These are phyloP conservation scores for Scytalidium lignicola DNA, from an alignment of 2,329 filamentous ascomycete genomes.

Conservation along the genomic window DNA sequence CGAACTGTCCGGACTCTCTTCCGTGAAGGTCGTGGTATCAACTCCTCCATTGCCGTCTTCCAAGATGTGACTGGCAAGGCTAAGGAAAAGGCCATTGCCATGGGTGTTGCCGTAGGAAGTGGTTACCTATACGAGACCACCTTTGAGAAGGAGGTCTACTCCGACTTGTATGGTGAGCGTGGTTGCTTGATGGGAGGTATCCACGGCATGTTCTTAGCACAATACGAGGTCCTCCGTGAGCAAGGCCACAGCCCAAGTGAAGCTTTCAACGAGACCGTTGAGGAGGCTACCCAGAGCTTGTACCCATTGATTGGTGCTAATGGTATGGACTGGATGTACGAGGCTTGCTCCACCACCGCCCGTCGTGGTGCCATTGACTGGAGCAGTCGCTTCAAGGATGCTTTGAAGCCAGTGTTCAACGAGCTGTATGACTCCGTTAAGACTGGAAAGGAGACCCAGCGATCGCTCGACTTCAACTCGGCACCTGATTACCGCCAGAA, in stretches of 20 bases:
- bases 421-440: conserved; percentile 90
- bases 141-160: conserved; percentile 99
- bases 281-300: conserved; percentile 96
- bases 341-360: conserved; percentile 97
- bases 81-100: conserved; percentile 93
- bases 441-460: conserved; percentile 89
- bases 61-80: conserved; percentile 98
- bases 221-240: conserved; percentile 99
- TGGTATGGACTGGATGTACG: conserved; percentile 99
- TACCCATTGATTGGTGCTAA: conserved; percentile 97
- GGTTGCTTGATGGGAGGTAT: conserved; percentile 99
- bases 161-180: conserved; percentile 98
- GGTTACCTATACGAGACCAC: conserved; percentile 99
- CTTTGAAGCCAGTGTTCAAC: conserved; percentile 98
- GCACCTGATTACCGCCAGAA: conserved; percentile 94
- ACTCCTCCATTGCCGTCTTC: conserved; percentile 97
- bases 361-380: conserved; percentile 98
- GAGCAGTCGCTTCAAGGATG: conserved; percentile 95
- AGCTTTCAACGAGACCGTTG: conserved; percentile 99
- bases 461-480: conserved; percentile 95
- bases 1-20: conserved; percentile 98
- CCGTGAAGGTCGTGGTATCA: conserved; percentile 99
- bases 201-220: conserved; percentile 99
- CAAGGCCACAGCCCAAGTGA: conserved; percentile 95
- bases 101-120: conserved; percentile 93